Percentiles rank a stretch among this genome's conserved stretches.
phyloP scores from a whole-genome alignment of 2,329 filamentous ascomycete species.

The Fusarium pininemorale region DNA sequence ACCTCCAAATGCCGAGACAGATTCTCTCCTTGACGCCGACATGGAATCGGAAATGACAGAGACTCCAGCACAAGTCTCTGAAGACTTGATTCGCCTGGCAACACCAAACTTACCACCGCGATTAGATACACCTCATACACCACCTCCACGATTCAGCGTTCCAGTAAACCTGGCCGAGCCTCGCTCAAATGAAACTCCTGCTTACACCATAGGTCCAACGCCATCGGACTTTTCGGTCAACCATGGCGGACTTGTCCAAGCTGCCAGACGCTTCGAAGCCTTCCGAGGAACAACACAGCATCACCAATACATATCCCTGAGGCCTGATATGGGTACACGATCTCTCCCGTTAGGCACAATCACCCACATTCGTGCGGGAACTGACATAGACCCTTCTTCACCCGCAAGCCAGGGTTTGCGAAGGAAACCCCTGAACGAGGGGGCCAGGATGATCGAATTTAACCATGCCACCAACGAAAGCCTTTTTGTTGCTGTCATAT shows the following conservation, averaged over 20 bases:
- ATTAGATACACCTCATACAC: constrained; percentile 38
- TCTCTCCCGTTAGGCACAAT: constrained; percentile 28
- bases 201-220: not conserved
- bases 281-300: constrained; percentile 32
- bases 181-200: not conserved
- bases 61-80: constrained; percentile 1
- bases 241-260: constrained; percentile 38
- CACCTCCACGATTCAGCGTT: constrained; percentile 13
- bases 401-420: constrained; percentile 20
- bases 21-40: constrained; percentile 30
- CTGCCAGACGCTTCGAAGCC: constrained; percentile 37
- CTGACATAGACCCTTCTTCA: constrained; percentile 22
- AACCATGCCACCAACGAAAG: constrained; percentile 40
- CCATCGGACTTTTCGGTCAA: constrained; percentile 22
- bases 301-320: constrained; percentile 36
- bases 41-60: constrained; percentile 22
- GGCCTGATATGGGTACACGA: constrained; percentile 30
- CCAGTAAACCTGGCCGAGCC: constrained; percentile 17
- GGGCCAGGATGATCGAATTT: constrained; percentile 38
- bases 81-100: constrained; percentile 40
- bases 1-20: constrained; percentile 17
- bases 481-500: constrained; percentile 39
- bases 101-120: constrained; percentile 39
- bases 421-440: constrained; percentile 38
- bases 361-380: constrained; percentile 34